Evolutionary conservation across 805 yeast genomes (phyloP).

Genomic region (Saccharomycopsis javanensis): DNA sequence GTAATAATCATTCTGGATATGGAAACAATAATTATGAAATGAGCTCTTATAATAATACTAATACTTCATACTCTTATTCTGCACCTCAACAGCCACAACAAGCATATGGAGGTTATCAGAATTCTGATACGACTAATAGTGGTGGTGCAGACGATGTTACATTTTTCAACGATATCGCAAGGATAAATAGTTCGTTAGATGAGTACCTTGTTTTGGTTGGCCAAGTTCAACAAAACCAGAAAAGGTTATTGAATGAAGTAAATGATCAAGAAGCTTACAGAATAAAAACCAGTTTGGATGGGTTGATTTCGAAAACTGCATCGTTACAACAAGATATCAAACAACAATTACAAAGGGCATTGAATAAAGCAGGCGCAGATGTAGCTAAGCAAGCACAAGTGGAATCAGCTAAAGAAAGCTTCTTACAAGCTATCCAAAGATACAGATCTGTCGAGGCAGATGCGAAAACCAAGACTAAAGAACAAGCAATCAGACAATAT

Average conservation of each 20-base stretch:
- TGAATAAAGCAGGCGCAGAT: conserved; percentile 60
- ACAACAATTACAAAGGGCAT: conserved; percentile 65
- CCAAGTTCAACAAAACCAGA: conserved; percentile 61
- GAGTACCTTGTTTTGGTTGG: conserved; percentile 63
- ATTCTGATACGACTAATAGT: not conserved
- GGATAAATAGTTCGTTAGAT: conserved; percentile 57
- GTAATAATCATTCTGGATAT: conserved; percentile 3
- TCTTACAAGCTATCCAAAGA: conserved; percentile 77
- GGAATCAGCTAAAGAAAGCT: conserved; percentile 75
- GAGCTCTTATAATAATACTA: not conserved
- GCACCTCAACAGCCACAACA: conserved; percentile 5
- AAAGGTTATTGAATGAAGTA: conserved; percentile 60
- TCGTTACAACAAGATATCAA: conserved; percentile 70
- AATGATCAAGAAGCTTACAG: conserved; percentile 60
- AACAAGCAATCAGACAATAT: conserved; percentile 88
- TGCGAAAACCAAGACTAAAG: conserved; percentile 73
- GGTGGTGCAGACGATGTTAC: conserved; percentile 43
- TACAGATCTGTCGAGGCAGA: conserved; percentile 80
- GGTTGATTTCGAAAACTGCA: conserved; percentile 66
- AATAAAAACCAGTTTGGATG: conserved; percentile 67
- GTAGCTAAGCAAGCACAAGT: conserved; percentile 83
- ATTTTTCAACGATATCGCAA: conserved; percentile 61
- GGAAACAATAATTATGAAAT: conserved; percentile 1
- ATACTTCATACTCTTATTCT: not conserved
- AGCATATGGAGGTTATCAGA: not conserved